Base-by-base conservation (phyloP, 2,329 filamentous ascomycete species). In the Berkeleyomyces basicola region DNA sequence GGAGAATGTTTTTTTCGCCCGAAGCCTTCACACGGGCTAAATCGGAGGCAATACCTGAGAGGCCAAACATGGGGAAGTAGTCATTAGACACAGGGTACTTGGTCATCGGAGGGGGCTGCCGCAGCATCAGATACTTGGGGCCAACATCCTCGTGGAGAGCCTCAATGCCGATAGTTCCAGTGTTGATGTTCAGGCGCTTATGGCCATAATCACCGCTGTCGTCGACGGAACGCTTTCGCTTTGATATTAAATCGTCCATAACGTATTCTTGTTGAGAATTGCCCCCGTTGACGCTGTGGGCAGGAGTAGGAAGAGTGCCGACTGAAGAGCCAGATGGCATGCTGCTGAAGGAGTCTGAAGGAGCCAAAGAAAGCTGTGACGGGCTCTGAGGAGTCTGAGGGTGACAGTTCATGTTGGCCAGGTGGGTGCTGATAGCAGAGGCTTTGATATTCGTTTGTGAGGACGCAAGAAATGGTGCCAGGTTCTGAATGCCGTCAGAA, bases 311-410 rank as follows among this genome's bases (percentile, higher is more conserved):
- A 66, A 85, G 74, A 55, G 81, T 77, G 66, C 77, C 76, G 61
- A 37, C 40, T 40, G 77, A 75, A 67, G 76, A 75, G 63, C 76
- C 77, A 63, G 76, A 74, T n/a, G 51, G 51, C 71, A 79, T 79
- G 63, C 79, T 80, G 67, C 73, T 76, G 68, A 75, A 76, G 70
- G 76, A 75, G 74, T 77, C 80, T 65, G 74, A 75, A 68, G 76
- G 79, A 68, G 75, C 78, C 66, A 80, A 79, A 67, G 80, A 83
- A 70, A 78, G 76, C 71, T 83, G 80, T 70, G 81, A 83, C 70
- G 82, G 82, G 72, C 82, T 85, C 77, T 85, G 82, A 71, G 83
- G 83, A 68, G 82, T 85, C 70, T 82, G 82, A 68, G 82, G 82
- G 72, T 84, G 82, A 77, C 81, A 83, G 74, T 81, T 82, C 82